Evolutionary conservation across 2,329 filamentous ascomycete species (phyloP).

Genomic region (Bimuria novae-zelandiae): DNA sequence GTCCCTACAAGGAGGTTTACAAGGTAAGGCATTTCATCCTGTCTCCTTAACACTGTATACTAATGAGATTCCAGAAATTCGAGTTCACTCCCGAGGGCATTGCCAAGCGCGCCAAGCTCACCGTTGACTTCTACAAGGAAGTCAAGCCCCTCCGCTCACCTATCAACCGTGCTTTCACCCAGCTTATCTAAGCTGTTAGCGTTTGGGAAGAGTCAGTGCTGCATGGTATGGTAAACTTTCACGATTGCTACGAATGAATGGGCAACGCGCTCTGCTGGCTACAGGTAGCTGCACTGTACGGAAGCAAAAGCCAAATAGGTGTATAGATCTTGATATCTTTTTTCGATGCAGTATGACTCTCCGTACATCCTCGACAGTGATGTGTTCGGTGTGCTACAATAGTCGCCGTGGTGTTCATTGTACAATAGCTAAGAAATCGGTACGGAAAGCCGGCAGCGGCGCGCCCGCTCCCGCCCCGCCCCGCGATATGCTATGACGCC

Average conservation of each 20-base stretch:
- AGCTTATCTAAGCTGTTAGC: slow-evolving; percentile 73
- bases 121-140: slow-evolving; percentile 97
- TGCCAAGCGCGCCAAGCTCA: slow-evolving; percentile 89
- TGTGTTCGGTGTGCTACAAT: no score
- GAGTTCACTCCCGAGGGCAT: slow-evolving; percentile 98
- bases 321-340: slow-evolving; percentile 16
- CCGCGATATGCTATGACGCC: not conserved
- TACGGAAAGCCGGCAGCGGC: not conserved
- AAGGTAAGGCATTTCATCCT: slow-evolving; percentile 57
- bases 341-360: not conserved
- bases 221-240: not conserved
- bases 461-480: not conserved
- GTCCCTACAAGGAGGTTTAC: slow-evolving; percentile 98
- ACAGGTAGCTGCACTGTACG: not conserved
- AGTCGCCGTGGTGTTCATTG: no score
- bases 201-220: not conserved
- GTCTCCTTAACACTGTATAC: slow-evolving; percentile 34
- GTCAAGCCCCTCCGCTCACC: slow-evolving; percentile 86
- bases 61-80: slow-evolving; percentile 77
- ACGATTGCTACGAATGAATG: slow-evolving; percentile 6
- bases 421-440: no score
- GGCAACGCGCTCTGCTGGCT: slow-evolving; percentile 1
- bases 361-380: no score
- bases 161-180: slow-evolving; percentile 96
- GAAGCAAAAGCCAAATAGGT: slow-evolving; percentile 4